Conservation (phyloP, 768 basidiomycete species). For the Tephrocybe sp. region DNA sequence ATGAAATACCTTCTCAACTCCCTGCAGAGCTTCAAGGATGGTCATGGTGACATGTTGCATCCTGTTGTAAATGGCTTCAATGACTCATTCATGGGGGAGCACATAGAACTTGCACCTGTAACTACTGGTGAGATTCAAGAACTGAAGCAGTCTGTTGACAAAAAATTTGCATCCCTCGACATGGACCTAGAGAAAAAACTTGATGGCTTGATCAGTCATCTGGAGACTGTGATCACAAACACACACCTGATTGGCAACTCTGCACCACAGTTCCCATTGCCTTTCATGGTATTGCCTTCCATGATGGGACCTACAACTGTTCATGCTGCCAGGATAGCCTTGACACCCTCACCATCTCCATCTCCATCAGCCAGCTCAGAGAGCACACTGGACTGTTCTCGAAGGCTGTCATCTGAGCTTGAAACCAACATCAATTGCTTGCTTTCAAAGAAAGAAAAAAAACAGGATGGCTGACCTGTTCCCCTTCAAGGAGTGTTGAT, state of each 20-base stretch:
- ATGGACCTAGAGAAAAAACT: too few species aligned
- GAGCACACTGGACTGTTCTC: neutral
- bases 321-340: neutral
- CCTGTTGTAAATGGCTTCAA: conserved; percentile 21
- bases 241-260: too few species aligned
- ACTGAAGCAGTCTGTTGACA: neutral
- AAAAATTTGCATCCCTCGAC: too few species aligned
- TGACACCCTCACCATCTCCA: neutral
- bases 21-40: conserved; percentile 28
- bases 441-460: neutral
- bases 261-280: too few species aligned
- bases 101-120: conserved; percentile 5
- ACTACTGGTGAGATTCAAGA: neutral
- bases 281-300: too few species aligned
- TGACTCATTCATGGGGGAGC: conserved; percentile 28
- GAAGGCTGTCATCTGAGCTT: neutral
- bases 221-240: too few species aligned
- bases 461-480: neutral
- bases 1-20: conserved; percentile 35
- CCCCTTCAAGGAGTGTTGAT: conserved; percentile 20
- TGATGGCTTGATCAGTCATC: too few species aligned
- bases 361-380: neutral
- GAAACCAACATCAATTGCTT: neutral
- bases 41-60: conserved; percentile 27
- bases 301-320: too few species aligned